Percentiles rank a stretch among this genome's conserved stretches.
Evolutionary conservation across 2,329 filamentous ascomycete species (phyloP).

Genomic region (Chaetomium sp.): DNA sequence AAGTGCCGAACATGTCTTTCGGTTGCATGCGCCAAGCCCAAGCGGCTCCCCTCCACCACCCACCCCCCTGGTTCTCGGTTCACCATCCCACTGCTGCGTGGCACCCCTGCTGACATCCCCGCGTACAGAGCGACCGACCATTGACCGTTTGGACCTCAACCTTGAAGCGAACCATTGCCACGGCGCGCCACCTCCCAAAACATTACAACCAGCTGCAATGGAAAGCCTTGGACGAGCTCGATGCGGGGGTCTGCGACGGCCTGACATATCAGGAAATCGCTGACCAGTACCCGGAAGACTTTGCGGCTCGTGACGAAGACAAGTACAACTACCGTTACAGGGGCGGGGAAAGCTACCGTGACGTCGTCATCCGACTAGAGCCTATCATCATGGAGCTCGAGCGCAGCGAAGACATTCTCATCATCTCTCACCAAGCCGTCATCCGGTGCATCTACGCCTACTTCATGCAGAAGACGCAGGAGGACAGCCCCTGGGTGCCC

Average conservation of each 20-base stretch:
- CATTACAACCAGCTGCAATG: slow-evolving; percentile 93
- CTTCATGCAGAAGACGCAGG: slow-evolving; percentile 95
- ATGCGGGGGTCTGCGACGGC: slow-evolving; percentile 92
- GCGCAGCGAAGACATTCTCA: slow-evolving; percentile 91
- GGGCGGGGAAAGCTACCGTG: slow-evolving; percentile 89
- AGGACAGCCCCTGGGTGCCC: slow-evolving; percentile 95
- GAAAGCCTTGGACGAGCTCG: slow-evolving; percentile 97
- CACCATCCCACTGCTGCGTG: slow-evolving; percentile 3
- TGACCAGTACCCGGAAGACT: slow-evolving; percentile 85
- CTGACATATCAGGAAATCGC: slow-evolving; percentile 96
- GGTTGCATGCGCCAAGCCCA: slow-evolving; percentile 20
- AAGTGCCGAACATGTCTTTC: slow-evolving; percentile 30
- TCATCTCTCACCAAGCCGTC: slow-evolving; percentile 96
- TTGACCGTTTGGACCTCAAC: slow-evolving; percentile 59
- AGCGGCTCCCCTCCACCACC: not conserved
- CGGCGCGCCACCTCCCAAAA: slow-evolving; percentile 70
- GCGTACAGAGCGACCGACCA: slow-evolving; percentile 48
- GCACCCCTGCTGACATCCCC: slow-evolving; percentile 19
- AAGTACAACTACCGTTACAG: slow-evolving; percentile 99
- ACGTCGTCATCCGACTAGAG: slow-evolving; percentile 94
- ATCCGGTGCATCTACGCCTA: slow-evolving; percentile 97
- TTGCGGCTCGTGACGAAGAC: slow-evolving; percentile 90
- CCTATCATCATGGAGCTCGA: slow-evolving; percentile 99
- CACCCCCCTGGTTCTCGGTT: not conserved
- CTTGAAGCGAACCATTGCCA: slow-evolving; percentile 79